A percentile compares a stretch with the other conserved stretches of the same genome.
Evolutionary conservation across 345 rosid genomes (phyloP).

Genomic region (Lepidium africanum): DNA sequence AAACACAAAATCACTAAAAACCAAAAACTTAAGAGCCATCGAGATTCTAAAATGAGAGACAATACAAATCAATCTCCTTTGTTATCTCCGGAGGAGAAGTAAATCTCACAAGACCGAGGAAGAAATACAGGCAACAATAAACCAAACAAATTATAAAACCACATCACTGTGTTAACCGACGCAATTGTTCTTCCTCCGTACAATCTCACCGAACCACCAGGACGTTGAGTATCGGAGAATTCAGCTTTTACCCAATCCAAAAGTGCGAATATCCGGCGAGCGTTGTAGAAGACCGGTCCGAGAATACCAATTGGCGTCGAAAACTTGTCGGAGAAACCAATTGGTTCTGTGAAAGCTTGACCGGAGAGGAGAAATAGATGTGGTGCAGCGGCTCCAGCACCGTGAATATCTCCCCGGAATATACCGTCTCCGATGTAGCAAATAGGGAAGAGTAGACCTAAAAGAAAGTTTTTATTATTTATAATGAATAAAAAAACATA

Average conservation of each 20-base stretch:
- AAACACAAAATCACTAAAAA: too few relatives aligned
- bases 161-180: conserved; percentile 53
- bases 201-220: conserved; percentile 35
- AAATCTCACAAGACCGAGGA: conserved; percentile 62
- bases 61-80: conserved; percentile 16
- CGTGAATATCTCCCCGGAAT: conserved; percentile 56
- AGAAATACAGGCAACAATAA: conserved; percentile 77
- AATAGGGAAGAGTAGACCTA: conserved; percentile 49
- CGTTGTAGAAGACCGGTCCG: conserved; percentile 72
- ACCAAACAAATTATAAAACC: conserved; percentile 82
- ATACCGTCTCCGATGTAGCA: conserved; percentile 68
- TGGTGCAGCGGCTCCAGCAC: conserved; percentile 59
- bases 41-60: neutral
- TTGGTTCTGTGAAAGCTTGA: conserved; percentile 81
- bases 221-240: conserved; percentile 26
- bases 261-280: conserved; percentile 54
- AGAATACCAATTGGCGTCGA: conserved; percentile 60
- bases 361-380: conserved; percentile 69
- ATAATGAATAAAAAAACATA: neutral
- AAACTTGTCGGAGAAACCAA: conserved; percentile 54
- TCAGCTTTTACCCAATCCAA: conserved; percentile 62
- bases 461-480: neutral
- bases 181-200: conserved; percentile 59
- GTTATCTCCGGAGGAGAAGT: conserved; percentile 36
- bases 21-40: neutral